A percentile compares a stretch with the other conserved stretches of the same genome.
These are phyloP conservation scores for Daldinia sp. DNA, from an alignment of 2,329 filamentous ascomycete species.

Conservation along the genomic window DNA sequence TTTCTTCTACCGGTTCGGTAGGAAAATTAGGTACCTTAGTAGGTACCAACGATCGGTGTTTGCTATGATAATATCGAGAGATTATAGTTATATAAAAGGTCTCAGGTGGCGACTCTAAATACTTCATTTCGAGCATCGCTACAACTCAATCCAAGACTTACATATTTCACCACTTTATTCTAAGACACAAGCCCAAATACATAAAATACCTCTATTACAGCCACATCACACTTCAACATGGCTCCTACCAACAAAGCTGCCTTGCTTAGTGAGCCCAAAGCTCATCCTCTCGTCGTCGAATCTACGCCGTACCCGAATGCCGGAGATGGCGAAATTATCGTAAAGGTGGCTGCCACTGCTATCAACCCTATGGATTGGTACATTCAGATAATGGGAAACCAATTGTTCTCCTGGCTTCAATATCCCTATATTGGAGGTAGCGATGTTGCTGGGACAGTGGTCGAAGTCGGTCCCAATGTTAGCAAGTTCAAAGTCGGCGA, in stretches of 20 bases:
- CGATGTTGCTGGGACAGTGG: conserved; percentile 46
- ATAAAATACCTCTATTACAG: not conserved
- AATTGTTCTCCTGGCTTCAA: conserved; percentile 32
- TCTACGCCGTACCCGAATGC: conserved; percentile 25
- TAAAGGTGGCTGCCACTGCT: conserved; percentile 44
- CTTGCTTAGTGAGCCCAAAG: conserved; percentile 27
- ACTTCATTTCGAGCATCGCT: not conserved
- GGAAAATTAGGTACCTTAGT: too few species aligned
- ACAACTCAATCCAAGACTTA: not conserved
- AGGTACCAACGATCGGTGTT: too few species aligned
- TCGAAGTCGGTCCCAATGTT: conserved; percentile 41
- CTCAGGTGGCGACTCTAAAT: not conserved
- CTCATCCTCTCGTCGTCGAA: conserved; percentile 24
- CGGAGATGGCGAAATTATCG: conserved; percentile 39
- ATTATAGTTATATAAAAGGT: not conserved
- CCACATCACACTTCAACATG: conserved; percentile 21
- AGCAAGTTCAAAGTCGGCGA: conserved; percentile 46
- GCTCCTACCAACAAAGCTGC: conserved; percentile 39
- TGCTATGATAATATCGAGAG: not conserved
- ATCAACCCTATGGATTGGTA: conserved; percentile 48
- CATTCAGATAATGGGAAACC: conserved; percentile 39
- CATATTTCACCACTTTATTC: not conserved
- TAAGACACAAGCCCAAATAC: not conserved
- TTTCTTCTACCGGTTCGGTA: not conserved
- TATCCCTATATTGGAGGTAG: conserved; percentile 47